Percentiles rank a stretch among this genome's conserved stretches.
These are phyloP conservation scores for Schoenoplectus tabernaemontani DNA, from an alignment of 202 grass and related monocot species.

Conservation along the genomic window DNA sequence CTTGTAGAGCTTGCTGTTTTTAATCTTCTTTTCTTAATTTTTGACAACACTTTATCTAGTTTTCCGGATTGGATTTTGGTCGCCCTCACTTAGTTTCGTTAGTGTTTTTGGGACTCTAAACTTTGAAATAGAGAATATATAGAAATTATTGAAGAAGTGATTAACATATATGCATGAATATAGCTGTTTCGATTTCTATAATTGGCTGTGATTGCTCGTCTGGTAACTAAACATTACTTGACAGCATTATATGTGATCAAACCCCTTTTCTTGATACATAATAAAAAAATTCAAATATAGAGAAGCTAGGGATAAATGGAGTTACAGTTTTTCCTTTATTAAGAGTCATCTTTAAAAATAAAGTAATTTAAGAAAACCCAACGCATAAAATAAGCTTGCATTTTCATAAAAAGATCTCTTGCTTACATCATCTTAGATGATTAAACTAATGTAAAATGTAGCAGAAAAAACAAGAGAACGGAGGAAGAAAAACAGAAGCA, in stretches of 20 bases:
- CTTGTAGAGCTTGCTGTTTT: too few relatives aligned
- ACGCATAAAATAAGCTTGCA: neutral
- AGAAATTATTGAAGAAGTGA: neutral
- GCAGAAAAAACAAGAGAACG: conserved; percentile 49
- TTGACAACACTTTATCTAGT: neutral
- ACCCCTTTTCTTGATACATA: neutral
- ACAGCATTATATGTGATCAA: neutral
- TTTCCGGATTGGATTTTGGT: neutral
- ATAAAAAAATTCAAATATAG: too few relatives aligned
- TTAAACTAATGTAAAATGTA: neutral
- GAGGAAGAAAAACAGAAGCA: conserved; percentile 32
- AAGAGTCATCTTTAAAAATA: neutral
- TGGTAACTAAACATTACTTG: neutral
- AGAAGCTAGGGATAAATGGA: neutral
- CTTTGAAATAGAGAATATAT: neutral
- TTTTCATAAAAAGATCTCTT: neutral
- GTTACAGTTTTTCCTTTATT: neutral
- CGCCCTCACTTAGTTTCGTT: neutral
- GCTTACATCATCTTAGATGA: neutral
- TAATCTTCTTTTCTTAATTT: too few relatives aligned
- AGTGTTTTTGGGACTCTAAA: neutral
- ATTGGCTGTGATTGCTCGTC: neutral
- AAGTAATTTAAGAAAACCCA: neutral
- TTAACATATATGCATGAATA: neutral
- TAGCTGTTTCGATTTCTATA: neutral